phyloP scores from a whole-genome alignment of 768 basidiomycete species.

The Tephrocybe sp. region DNA sequence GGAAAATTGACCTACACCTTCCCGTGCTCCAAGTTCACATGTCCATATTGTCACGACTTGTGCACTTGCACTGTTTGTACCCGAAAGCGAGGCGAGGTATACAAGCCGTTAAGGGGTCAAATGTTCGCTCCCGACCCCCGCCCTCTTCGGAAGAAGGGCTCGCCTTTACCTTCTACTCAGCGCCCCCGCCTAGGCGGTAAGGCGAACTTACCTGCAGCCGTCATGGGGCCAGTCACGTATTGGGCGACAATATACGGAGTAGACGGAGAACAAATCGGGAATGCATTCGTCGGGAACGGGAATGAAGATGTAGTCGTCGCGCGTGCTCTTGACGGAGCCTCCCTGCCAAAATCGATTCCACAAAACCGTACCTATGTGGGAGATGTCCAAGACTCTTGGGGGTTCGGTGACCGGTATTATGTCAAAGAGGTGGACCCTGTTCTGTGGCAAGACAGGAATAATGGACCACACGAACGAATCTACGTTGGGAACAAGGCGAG shows the following conservation, averaged over 20 bases:
- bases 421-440: slow-evolving; percentile 16
- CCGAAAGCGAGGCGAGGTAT: slow-evolving; percentile 44
- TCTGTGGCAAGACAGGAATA: slow-evolving; percentile 9
- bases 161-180: background rate
- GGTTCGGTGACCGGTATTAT: slow-evolving; percentile 10
- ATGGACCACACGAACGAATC: slow-evolving; percentile 8
- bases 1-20: slow-evolving; percentile 20
- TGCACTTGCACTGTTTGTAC: slow-evolving; percentile 54
- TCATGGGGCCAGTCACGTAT: slow-evolving; percentile 21
- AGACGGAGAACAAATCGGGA: slow-evolving; percentile 26
- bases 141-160: background rate
- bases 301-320: slow-evolving; percentile 22
- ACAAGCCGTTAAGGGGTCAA: slow-evolving; percentile 24
- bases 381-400: slow-evolving; percentile 30
- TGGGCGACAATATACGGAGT: slow-evolving; percentile 32
- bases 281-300: slow-evolving; percentile 22
- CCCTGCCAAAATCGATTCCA: background rate
- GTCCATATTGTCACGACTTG: slow-evolving; percentile 42
- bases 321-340: background rate
- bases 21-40: slow-evolving; percentile 27
- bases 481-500: slow-evolving; percentile 17
- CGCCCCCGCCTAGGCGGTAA: slow-evolving; percentile 8
- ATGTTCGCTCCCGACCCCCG: background rate
- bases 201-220: slow-evolving; percentile 9
- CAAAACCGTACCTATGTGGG: slow-evolving; percentile 29